Evolutionary conservation across 106 monocot species (phyloP).

Genomic region (Dioscorea alata): DNA sequence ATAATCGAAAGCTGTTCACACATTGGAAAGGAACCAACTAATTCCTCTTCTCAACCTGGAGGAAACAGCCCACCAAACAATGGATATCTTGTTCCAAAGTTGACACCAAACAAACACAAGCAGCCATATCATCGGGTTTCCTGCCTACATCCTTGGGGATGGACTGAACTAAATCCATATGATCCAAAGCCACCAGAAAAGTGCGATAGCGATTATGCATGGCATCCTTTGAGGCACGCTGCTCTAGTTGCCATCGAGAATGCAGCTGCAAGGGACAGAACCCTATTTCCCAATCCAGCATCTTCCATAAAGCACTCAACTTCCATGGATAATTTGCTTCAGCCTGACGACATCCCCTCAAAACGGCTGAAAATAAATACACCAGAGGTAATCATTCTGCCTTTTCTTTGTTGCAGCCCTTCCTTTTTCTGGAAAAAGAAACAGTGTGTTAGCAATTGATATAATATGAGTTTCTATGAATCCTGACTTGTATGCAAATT

Average conservation of each 20-base stretch:
- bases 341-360: slow-evolving; percentile 13
- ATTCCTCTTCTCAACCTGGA: neutral
- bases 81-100: neutral
- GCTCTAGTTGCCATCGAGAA: slow-evolving; percentile 17
- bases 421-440: too few relatives aligned
- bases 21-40: neutral
- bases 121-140: slow-evolving; percentile 22
- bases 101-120: neutral
- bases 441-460: too few relatives aligned
- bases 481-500: neutral
- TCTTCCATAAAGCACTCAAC: slow-evolving; percentile 2
- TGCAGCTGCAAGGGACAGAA: slow-evolving; percentile 13
- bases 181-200: slow-evolving; percentile 8
- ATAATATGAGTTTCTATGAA: too few relatives aligned
- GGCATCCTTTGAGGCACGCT: slow-evolving; percentile 95
- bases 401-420: too few relatives aligned
- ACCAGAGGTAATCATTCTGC: slow-evolving; percentile 24
- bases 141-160: slow-evolving; percentile 25
- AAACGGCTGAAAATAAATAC: slow-evolving; percentile 27
- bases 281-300: slow-evolving; percentile 37
- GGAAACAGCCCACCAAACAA: slow-evolving; percentile 2
- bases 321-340: slow-evolving; percentile 5
- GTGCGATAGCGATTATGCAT: slow-evolving; percentile 13
- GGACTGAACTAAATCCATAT: slow-evolving; percentile 7
- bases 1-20: slow-evolving; percentile 6